Evolutionary conservation across 805 yeast genomes (phyloP).

Genomic region (Candida loeiensis): DNA sequence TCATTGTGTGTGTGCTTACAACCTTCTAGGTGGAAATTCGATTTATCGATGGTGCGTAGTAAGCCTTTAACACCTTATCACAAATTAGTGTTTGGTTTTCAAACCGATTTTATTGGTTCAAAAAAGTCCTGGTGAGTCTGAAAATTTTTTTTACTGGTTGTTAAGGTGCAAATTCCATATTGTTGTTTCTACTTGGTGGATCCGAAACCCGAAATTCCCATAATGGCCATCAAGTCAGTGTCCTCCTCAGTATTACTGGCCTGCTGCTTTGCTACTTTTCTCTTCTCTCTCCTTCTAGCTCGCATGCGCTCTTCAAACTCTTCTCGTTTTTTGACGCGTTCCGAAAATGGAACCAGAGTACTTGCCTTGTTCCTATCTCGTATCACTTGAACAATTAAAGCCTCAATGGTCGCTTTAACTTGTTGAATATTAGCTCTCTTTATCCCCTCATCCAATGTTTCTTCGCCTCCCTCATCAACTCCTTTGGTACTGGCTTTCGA

Average conservation of each 20-base stretch:
- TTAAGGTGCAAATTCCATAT: slow-evolving; percentile 3
- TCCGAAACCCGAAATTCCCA: slow-evolving; percentile 64
- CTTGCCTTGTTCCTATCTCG: slow-evolving; percentile 6
- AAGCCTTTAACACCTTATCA: slow-evolving; percentile 1
- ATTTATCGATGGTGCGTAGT: neutral
- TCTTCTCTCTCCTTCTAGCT: slow-evolving; percentile 25
- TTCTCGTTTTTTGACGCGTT: slow-evolving; percentile 39
- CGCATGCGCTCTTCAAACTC: slow-evolving; percentile 35
- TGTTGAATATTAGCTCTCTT: slow-evolving; percentile 34
- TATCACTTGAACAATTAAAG: slow-evolving; percentile 25
- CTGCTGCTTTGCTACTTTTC: slow-evolving; percentile 17
- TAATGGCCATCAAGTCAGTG: slow-evolving; percentile 32
- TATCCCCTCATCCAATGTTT: slow-evolving; percentile 32
- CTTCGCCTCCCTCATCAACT: slow-evolving; percentile 13
- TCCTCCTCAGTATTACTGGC: slow-evolving; percentile 10
- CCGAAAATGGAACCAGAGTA: slow-evolving; percentile 29
- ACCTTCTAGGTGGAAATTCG: neutral
- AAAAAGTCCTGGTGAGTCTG: slow-evolving; percentile 8
- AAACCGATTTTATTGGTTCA: slow-evolving; percentile 22
- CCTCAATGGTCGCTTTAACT: slow-evolving; percentile 29
- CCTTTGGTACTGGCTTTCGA: slow-evolving; percentile 26
- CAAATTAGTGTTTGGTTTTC: slow-evolving; percentile 15
- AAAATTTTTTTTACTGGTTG: slow-evolving; percentile 7
- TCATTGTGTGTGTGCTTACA: slow-evolving; percentile 22
- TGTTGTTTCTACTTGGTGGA: slow-evolving; percentile 35